Percentiles rank a stretch among this genome's conserved stretches.
Conservation (phyloP, 1,284 basidiomycete genomes). For the Cryptococcus sp. region DNA sequence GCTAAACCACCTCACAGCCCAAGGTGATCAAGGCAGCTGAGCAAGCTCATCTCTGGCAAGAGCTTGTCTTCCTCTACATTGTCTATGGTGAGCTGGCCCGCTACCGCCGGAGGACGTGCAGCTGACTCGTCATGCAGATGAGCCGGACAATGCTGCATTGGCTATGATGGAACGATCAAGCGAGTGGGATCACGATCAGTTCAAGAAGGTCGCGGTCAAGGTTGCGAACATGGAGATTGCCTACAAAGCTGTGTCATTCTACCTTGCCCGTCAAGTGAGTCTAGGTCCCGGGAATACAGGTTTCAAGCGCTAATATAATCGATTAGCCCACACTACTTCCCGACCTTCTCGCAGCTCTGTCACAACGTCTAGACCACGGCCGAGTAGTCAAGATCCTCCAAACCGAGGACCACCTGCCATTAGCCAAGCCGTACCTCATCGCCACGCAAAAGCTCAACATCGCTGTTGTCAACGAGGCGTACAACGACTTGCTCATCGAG, state of each 20-base stretch:
- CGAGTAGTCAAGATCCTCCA: slow-evolving; percentile 94
- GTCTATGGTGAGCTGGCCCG: slow-evolving; percentile 84
- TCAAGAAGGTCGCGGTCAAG: slow-evolving; percentile 93
- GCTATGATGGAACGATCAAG: slow-evolving; percentile 97
- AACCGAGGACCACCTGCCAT: slow-evolving; percentile 81
- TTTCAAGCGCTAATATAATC: slow-evolving; percentile 59
- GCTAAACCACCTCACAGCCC: slow-evolving; percentile 12
- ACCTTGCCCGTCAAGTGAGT: slow-evolving; percentile 34
- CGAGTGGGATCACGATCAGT: slow-evolving; percentile 99
- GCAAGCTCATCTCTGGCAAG: slow-evolving; percentile 98
- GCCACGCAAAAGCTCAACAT: slow-evolving; percentile 97
- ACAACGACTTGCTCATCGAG: slow-evolving; percentile 95
- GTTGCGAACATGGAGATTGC: slow-evolving; percentile 98
- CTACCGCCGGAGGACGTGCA: background rate
- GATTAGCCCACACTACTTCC: slow-evolving; percentile 92
- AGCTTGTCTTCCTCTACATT: slow-evolving; percentile 96
- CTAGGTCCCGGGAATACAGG: background rate
- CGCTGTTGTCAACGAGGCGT: slow-evolving; percentile 95
- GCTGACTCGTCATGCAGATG: slow-evolving; percentile 27
- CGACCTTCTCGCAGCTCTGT: slow-evolving; percentile 88
- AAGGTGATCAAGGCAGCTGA: slow-evolving; percentile 92
- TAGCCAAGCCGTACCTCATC: slow-evolving; percentile 94
- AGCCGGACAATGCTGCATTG: slow-evolving; percentile 52
- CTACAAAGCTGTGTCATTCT: slow-evolving; percentile 54
- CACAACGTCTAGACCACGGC: slow-evolving; percentile 88